Evolutionary conservation across 352 stramenopile genomes (phyloP).

Genomic region (Globisporangium takayamanum): DNA sequence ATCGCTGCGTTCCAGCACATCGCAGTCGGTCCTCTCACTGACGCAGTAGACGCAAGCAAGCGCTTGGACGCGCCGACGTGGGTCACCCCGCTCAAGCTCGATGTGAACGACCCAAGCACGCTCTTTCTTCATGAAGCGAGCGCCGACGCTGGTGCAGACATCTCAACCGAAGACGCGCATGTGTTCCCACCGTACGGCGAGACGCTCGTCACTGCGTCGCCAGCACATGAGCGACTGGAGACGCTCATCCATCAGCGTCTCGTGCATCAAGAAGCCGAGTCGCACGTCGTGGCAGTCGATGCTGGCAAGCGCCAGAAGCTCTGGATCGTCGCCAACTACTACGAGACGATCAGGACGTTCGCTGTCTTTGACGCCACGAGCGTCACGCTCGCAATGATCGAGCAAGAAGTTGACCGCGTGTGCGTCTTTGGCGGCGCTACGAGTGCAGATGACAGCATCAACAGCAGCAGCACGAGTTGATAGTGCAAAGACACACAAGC

Average conservation of each 20-base stretch:
- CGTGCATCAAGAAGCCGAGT: slow-evolving; percentile 35
- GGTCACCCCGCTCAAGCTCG: slow-evolving; percentile 29
- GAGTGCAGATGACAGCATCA: not conserved
- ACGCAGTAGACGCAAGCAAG: not conserved
- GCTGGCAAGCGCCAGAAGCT: slow-evolving; percentile 13
- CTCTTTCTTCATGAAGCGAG: slow-evolving; percentile 32
- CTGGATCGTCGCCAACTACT: slow-evolving; percentile 43
- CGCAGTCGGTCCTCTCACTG: not conserved
- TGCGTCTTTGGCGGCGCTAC: slow-evolving; percentile 23
- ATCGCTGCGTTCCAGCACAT: slow-evolving; percentile 22
- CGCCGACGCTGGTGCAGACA: slow-evolving; percentile 24
- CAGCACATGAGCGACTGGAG: not conserved
- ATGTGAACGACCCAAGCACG: slow-evolving; percentile 24
- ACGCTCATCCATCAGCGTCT: slow-evolving; percentile 10
- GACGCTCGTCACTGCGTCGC: slow-evolving; percentile 1
- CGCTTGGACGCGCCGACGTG: slow-evolving; percentile 24
- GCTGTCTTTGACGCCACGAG: slow-evolving; percentile 25
- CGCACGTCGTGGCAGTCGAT: slow-evolving; percentile 7
- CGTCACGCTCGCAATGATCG: slow-evolving; percentile 26
- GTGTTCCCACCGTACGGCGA: slow-evolving; percentile 31
- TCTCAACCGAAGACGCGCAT: slow-evolving; percentile 33
- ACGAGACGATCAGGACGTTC: slow-evolving; percentile 36
- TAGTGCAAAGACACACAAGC: not conserved
- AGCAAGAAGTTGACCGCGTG: slow-evolving; percentile 32
- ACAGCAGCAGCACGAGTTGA: not conserved